phyloP scores from a whole-genome alignment of 192 early-diverging fungal genomes.

The Coemansia biformis region DNA sequence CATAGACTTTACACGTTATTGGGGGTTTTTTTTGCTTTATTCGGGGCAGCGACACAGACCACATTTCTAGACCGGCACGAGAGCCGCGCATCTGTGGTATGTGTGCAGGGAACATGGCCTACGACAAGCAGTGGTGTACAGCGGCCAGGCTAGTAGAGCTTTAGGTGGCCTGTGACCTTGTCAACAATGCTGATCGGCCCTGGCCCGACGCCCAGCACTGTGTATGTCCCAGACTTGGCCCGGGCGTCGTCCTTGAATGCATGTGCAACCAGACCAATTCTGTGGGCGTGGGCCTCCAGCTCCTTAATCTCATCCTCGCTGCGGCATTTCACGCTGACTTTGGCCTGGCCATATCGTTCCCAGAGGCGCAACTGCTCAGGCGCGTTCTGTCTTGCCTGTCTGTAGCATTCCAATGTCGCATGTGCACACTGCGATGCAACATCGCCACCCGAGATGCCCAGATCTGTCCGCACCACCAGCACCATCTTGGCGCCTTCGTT shows the following conservation, averaged over 20 bases:
- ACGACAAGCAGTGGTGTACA: background rate
- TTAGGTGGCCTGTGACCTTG: slow-evolving; percentile 48
- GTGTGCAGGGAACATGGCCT: no score
- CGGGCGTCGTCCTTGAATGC: background rate
- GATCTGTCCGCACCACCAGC: slow-evolving; percentile 73
- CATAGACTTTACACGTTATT: no score
- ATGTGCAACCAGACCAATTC: slow-evolving; percentile 72
- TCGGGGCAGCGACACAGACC: no score
- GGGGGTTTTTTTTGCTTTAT: no score
- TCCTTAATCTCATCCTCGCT: slow-evolving; percentile 61
- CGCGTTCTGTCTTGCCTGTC: slow-evolving; percentile 37
- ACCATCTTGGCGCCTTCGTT: slow-evolving; percentile 42
- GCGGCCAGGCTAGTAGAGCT: slow-evolving; percentile 27
- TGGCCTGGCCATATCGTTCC: slow-evolving; percentile 72
- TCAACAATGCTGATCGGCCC: slow-evolving; percentile 52
- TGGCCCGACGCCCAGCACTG: slow-evolving; percentile 72
- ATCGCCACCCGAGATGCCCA: slow-evolving; percentile 86
- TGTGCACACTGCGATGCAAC: slow-evolving; percentile 85
- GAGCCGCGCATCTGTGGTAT: no score
- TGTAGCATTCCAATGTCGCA: slow-evolving; percentile 74
- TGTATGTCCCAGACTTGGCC: background rate
- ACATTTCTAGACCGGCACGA: no score
- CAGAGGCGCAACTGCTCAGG: slow-evolving; percentile 50
- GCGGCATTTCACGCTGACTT: slow-evolving; percentile 69
- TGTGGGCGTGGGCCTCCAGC: slow-evolving; percentile 49